Evolutionary conservation across 1,139 yeast species (phyloP), one percentile per base, ranked within the genome.

Genomic region (Lodderomyces jiufengensis): DNA sequence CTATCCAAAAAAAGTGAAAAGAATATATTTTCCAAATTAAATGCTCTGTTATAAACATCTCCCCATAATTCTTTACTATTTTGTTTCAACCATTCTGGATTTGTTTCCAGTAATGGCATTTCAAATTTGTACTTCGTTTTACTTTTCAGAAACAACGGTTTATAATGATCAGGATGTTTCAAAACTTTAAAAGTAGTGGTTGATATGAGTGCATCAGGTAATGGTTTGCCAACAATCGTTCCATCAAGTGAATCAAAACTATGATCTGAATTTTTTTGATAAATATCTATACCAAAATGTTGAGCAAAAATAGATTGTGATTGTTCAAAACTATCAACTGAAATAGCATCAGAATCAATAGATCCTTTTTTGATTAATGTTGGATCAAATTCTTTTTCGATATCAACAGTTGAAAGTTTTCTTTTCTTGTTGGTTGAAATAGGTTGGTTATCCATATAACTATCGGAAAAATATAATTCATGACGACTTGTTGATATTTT

Each of bases 1-100:
- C 67, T 55, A 39, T 67, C 73, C 50, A 67, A 55, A 40, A 67
- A 59, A 39, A 65, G 66, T 2, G 57, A 51, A 42, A 57, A 63
- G 39, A 60, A 63, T 5, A 62, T 51, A 24, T 55, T 51, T 15
- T 55, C 51, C 24, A 57, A 43, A 9, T 52, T 46, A 12, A 50
- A 50, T 23, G 61, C 52, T 29, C 58, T 59, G 37, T 57, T 52
- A 36, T 54, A 59, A 6, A 64, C 51, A 0, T 54, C 38, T n/a
- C 48, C 40, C 70, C 70, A 66, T 26, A 66, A 50, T 14, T 35
- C 21, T 14, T 38, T 34, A 38, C 33, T 32, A 42, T 42, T 36
- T 26, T 24, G 20, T 10, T 24, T 29, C 5, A 41, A 42, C 49
- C 47, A 45, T 21, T 27, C 34, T 5, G 42, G 38, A 12, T 34